Conservation (phyloP, 192 early-diverging fungal species). For the Coemansia sp. region DNA sequence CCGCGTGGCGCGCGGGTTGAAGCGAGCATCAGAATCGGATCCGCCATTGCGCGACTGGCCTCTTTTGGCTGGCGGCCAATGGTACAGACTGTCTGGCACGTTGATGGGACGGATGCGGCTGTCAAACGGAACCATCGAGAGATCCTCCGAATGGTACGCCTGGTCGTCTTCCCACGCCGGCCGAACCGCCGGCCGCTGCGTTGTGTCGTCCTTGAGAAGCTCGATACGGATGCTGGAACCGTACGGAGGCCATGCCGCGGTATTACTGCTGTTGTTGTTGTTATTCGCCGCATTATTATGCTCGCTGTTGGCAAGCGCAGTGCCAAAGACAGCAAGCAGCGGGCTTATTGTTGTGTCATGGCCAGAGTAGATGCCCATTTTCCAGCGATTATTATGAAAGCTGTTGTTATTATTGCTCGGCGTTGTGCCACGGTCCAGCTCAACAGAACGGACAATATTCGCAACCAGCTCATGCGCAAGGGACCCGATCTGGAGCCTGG, state of each 20-base stretch:
- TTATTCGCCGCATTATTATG: neutral
- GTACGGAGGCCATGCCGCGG: slow-evolving; percentile 42
- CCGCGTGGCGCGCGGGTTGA: slow-evolving; percentile 30
- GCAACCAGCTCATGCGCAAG: slow-evolving; percentile 36
- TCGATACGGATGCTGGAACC: slow-evolving; percentile 44
- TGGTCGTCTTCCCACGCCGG: slow-evolving; percentile 43
- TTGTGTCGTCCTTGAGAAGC: slow-evolving; percentile 40
- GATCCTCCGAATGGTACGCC: slow-evolving; percentile 18
- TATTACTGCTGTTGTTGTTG: neutral
- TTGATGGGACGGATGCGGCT: slow-evolving; percentile 30
- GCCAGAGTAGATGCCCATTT: slow-evolving; percentile 51
- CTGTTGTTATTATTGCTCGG: neutral
- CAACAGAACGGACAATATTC: slow-evolving; percentile 25
- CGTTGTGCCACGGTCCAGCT: slow-evolving; percentile 31
- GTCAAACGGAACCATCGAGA: slow-evolving; percentile 22
- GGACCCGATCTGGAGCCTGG: slow-evolving; percentile 37
- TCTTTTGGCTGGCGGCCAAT: slow-evolving; percentile 16
- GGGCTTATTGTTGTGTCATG: slow-evolving; percentile 53
- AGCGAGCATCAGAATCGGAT: neutral
- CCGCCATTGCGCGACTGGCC: neutral
- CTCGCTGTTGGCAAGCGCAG: slow-evolving; percentile 3
- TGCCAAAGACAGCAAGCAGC: slow-evolving; percentile 39
- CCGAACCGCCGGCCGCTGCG: slow-evolving; percentile 24
- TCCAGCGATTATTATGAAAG: neutral
- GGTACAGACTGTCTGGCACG: slow-evolving; percentile 44